phyloP scores from a whole-genome alignment of 2,329 filamentous ascomycete species.

The Diaporthe ampelina region DNA sequence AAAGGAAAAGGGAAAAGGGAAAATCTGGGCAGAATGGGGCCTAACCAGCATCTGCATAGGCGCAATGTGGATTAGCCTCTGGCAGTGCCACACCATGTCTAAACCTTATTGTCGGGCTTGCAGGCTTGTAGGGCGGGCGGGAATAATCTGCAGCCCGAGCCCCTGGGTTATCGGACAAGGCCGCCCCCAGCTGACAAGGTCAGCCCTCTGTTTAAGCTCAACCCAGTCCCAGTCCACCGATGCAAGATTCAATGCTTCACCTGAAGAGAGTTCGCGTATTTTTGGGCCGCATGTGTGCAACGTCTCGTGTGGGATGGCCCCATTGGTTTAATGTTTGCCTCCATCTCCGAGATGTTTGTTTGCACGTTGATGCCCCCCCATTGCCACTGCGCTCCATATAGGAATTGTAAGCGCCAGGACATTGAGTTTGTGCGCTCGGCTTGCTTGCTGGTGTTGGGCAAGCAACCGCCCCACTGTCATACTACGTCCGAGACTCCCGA shows the following conservation, averaged over 20 bases:
- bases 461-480: neutral
- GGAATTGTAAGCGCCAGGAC: neutral
- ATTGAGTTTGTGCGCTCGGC: neutral
- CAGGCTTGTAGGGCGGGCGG: neutral
- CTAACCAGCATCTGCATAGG: neutral
- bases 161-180: constrained; percentile 22
- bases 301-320: neutral
- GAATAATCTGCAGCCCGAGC: constrained; percentile 26
- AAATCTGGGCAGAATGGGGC: constrained; percentile 30
- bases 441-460: neutral
- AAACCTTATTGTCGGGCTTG: constrained; percentile 28
- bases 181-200: constrained; percentile 4
- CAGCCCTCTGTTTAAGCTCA: constrained; percentile 16
- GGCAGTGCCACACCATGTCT: neutral
- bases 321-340: constrained; percentile 13
- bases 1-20: neutral
- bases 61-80: constrained; percentile 6
- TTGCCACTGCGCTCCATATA: neutral
- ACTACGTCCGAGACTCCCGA: constrained; percentile 7
- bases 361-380: neutral
- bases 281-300: constrained; percentile 18
- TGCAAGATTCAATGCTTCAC: constrained; percentile 23
- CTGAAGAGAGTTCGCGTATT: constrained; percentile 15
- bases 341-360: constrained; percentile 21
- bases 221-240: constrained; percentile 1